Conservation (phyloP, 108 stramenopile genomes). For the Nannochloropsis salina region DNA sequence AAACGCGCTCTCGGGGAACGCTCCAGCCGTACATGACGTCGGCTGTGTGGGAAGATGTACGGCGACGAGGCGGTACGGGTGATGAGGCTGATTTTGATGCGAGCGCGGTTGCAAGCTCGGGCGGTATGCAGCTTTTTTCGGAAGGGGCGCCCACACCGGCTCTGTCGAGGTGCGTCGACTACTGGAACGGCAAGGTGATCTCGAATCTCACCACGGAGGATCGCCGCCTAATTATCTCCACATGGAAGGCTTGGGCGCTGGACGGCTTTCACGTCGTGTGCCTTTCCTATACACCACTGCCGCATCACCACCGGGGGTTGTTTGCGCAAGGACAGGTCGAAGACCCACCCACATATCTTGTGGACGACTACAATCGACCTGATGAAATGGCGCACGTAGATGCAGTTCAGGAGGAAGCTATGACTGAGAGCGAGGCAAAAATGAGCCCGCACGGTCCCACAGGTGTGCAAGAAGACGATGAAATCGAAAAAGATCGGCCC, state of each 20-base stretch:
- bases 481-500: no score
- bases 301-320: conserved; percentile 46
- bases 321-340: neutral
- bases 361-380: neutral
- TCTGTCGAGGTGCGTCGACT: conserved; percentile 39
- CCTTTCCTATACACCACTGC: conserved; percentile 85
- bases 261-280: conserved; percentile 81
- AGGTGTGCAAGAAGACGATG: no score
- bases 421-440: neutral
- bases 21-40: conserved; percentile 47
- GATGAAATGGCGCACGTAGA: neutral
- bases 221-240: neutral
- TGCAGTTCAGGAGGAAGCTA: neutral
- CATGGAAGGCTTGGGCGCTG: conserved; percentile 18
- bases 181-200: conserved; percentile 46
- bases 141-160: conserved; percentile 31
- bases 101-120: neutral
- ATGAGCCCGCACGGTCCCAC: neutral
- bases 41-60: conserved; percentile 43
- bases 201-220: conserved; percentile 31
- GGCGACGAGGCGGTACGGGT: conserved; percentile 30
- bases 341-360: neutral
- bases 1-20: conserved; percentile 43
- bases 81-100: neutral
- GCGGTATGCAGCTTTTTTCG: neutral